Evolutionary conservation across 768 basidiomycete species (phyloP).

Genomic region (Podaxis mareebaensis): DNA sequence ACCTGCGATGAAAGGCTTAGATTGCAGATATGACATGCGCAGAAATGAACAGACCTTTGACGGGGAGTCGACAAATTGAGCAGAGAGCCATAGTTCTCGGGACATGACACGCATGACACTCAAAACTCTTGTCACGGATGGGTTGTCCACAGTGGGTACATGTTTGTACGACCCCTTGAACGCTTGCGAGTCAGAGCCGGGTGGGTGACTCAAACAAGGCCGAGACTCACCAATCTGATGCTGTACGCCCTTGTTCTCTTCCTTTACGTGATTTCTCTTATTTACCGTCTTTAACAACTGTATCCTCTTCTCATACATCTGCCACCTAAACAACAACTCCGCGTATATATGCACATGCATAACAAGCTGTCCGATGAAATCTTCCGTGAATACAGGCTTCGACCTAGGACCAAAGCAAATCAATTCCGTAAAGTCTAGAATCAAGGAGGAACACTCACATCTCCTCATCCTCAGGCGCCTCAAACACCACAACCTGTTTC

Average conservation of each 20-base stretch:
- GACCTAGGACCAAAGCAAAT: conserved; percentile 18
- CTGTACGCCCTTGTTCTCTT: conserved; percentile 22
- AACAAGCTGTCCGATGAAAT: conserved; percentile 43
- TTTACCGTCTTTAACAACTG: conserved; percentile 72
- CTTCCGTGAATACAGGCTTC: conserved; percentile 33
- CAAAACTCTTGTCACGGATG: conserved; percentile 32
- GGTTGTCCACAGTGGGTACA: conserved; percentile 36
- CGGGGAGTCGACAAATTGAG: conserved; percentile 74
- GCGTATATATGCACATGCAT: conserved; percentile 71
- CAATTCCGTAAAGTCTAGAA: conserved; percentile 14
- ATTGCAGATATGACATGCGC: background rate
- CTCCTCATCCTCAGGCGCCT: conserved; percentile 27
- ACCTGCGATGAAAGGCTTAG: conserved; percentile 37
- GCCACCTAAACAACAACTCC: conserved; percentile 75
- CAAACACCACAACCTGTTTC: conserved; percentile 36
- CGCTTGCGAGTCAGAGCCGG: background rate
- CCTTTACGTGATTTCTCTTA: conserved; percentile 21
- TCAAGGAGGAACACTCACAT: conserved; percentile 22
- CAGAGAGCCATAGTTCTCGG: conserved; percentile 53
- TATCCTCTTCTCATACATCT: conserved; percentile 64
- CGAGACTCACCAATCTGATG: conserved; percentile 37
- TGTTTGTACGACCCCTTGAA: conserved; percentile 48
- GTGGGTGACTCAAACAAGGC: background rate
- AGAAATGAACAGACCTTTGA: conserved; percentile 53
- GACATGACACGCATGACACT: conserved; percentile 45